Base-by-base conservation (phyloP, 2,329 filamentous ascomycete genomes). In the Thelonectria blattea region DNA sequence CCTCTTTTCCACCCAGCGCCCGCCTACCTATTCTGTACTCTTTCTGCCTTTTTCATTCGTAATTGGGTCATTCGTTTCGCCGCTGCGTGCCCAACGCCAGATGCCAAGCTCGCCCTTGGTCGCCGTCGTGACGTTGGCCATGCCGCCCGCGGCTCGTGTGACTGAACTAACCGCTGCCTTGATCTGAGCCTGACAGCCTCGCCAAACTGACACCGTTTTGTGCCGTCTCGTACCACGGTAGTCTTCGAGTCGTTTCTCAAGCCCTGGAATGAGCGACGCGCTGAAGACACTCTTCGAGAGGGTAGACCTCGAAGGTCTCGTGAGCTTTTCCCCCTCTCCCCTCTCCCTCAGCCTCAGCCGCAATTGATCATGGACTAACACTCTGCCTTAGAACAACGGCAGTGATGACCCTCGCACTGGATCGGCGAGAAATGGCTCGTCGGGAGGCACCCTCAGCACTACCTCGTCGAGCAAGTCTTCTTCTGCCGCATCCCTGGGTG, bases 401-500 rank as follows among this genome's bases (percentile, higher is more conserved):
- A 48, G 60, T 22, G 62, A 68, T n/a, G 76, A 78, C 54, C 71
- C 74, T 18, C 72, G 76, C 18, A 66, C 74, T 39, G 76, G 76
- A 45, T 73, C 76, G 27, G 68, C 66, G 39, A 73, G 75, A 48
- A 68, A 76, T 46, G 75, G 73, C 43, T 72, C 75, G 4, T 61
- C 63, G 1, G 71, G 70, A 5, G 76, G 76, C 55, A 78, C 76
- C 11, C 52, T 78, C 22, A 78, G 74, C 50, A 71, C 72, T 24
- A 51, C 68, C 15, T 68, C 70, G 17, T 66, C 59, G 43, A 74
- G 67, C 59, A 78, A 78, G 49, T 72, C 72, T 10, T 70, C 75
- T 1, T 78, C 76, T 10, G 61, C 75, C 8, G 61, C 71, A 32
- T 77, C 77, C 45, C 72, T 78, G 5, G 75, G 81, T 39, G 79